These are phyloP conservation scores for Fusarium sp. DNA, from an alignment of 2,329 filamentous ascomycete species.

Conservation along the genomic window DNA sequence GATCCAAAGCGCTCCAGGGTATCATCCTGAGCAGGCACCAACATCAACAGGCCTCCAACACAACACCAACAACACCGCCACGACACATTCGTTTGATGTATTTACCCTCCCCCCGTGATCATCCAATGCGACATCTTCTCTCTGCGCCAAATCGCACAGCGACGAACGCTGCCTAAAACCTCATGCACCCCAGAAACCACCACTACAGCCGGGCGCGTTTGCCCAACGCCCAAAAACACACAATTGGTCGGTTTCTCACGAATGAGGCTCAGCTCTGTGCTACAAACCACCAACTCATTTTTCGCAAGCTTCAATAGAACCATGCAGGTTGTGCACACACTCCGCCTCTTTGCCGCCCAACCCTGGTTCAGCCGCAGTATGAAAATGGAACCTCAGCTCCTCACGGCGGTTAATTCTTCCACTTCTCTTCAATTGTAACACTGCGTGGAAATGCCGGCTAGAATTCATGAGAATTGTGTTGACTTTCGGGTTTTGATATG, in stretches of 20 bases:
- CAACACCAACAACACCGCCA: background rate
- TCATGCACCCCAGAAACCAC: background rate
- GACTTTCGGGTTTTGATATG: constrained; percentile 7
- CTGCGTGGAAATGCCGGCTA: background rate
- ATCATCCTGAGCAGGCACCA: background rate
- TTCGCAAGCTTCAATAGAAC: background rate
- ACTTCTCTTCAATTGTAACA: background rate
- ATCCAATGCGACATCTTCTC: background rate
- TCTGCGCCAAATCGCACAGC: background rate
- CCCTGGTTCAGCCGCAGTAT: constrained; percentile 8
- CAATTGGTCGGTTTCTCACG: background rate
- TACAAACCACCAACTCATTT: background rate
- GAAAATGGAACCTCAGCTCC: background rate
- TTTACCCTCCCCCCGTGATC: background rate
- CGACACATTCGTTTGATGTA: background rate
- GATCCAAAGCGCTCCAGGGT: background rate
- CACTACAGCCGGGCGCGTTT: background rate
- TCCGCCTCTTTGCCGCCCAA: background rate
- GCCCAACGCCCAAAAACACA: background rate
- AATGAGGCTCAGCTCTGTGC: background rate
- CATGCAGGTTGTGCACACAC: background rate
- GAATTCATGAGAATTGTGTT: background rate
- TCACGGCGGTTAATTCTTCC: background rate
- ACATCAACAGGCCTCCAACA: background rate
- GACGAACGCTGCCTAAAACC: background rate